A percentile compares a stretch with the other conserved stretches of the same genome.
Evolutionary conservation across 2,329 filamentous ascomycete species (phyloP).

Genomic region (Claviceps sp.): DNA sequence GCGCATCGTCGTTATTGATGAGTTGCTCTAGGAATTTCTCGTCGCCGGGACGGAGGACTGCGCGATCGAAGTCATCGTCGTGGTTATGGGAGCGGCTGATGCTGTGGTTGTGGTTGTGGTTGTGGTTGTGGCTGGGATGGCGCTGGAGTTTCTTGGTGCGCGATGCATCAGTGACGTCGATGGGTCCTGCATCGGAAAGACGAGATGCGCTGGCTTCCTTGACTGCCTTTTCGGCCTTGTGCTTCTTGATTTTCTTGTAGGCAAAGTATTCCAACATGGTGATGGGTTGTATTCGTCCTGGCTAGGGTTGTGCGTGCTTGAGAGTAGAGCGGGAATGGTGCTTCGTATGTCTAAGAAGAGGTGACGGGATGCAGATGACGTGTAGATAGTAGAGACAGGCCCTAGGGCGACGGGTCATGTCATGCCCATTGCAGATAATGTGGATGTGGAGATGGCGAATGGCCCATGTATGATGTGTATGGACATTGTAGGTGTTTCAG

Average conservation of each 20-base stretch:
- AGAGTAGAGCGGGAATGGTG: too few relatives aligned
- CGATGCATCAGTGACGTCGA: slow-evolving; percentile 2
- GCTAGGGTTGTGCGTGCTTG: too few relatives aligned
- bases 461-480: too few relatives aligned
- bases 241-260: slow-evolving; percentile 50
- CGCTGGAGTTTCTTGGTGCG: background rate
- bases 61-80: slow-evolving; percentile 11
- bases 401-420: too few relatives aligned
- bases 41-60: slow-evolving; percentile 42
- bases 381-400: too few relatives aligned
- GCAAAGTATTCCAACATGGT: slow-evolving; percentile 51
- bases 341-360: too few relatives aligned
- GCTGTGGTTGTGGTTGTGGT: background rate
- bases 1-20: slow-evolving; percentile 27
- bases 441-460: too few relatives aligned
- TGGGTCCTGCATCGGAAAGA: slow-evolving; percentile 7
- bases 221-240: slow-evolving; percentile 35
- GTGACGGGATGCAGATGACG: too few relatives aligned
- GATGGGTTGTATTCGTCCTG: background rate
- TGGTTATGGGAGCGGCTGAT: slow-evolving; percentile 7
- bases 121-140: background rate
- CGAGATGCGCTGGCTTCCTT: slow-evolving; percentile 9
- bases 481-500: too few relatives aligned
- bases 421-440: too few relatives aligned
- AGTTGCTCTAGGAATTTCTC: slow-evolving; percentile 44